Evolutionary conservation across 768 basidiomycete genomes (phyloP).

Genomic region (Termitomyces sp.): DNA sequence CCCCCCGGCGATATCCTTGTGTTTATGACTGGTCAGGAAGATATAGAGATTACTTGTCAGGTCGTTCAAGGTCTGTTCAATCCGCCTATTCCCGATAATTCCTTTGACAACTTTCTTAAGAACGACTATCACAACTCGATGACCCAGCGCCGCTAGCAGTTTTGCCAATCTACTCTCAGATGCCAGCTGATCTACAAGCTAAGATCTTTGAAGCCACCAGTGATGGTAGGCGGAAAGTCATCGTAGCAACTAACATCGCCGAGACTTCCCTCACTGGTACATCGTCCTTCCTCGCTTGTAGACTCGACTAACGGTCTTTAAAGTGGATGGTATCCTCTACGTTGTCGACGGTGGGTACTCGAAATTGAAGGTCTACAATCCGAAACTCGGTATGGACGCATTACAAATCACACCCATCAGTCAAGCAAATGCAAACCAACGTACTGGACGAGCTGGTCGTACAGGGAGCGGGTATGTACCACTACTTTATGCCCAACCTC

Average conservation of each 20-base stretch:
- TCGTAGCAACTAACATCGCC: conserved; percentile 98
- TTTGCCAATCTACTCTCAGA: conserved; percentile 98
- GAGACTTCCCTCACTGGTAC: conserved; percentile 94
- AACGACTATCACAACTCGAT: conserved; percentile 89
- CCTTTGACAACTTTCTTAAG: conserved; percentile 36
- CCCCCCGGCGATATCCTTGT: conserved; percentile 94
- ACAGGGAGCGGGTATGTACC: conserved; percentile 81
- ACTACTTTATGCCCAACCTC: background rate
- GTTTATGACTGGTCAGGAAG: conserved; percentile 99
- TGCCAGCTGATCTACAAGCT: conserved; percentile 98
- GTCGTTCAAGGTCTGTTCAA: conserved; percentile 72
- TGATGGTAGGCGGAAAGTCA: conserved; percentile 94
- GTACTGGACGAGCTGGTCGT: conserved; percentile 93
- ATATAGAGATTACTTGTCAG: conserved; percentile 96
- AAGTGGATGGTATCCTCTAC: conserved; percentile 96
- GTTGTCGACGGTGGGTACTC: conserved; percentile 97
- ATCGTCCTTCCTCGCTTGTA: conserved; percentile 6
- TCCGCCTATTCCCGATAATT: background rate
- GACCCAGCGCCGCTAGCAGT: conserved; percentile 85
- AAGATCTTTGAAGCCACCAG: conserved; percentile 94
- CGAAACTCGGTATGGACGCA: conserved; percentile 99
- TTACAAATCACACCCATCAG: conserved; percentile 98
- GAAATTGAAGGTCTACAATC: conserved; percentile 98
- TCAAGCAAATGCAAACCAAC: conserved; percentile 96
- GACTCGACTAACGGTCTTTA: conserved; percentile 9